Conservation (phyloP, 2,329 filamentous ascomycete species). For the Curvularia lunata region DNA sequence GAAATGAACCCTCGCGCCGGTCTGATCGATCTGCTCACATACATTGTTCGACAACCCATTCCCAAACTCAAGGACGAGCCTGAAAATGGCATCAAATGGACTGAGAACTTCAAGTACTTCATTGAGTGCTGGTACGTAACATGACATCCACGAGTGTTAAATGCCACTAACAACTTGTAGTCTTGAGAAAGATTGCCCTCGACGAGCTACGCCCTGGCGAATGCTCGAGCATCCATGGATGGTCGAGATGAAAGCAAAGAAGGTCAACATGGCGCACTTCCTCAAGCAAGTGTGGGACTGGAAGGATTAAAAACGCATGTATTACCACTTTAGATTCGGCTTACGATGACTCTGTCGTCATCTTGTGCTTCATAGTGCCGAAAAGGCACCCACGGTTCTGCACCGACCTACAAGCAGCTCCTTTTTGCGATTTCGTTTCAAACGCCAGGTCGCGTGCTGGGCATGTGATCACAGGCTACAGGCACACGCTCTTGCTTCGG, state of each 20-base stretch:
- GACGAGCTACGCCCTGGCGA: constrained; percentile 93
- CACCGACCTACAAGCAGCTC: constrained; percentile 19
- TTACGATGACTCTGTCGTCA: background rate
- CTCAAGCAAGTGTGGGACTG: constrained; percentile 96
- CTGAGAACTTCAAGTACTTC: constrained; percentile 97
- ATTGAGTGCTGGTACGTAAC: constrained; percentile 94
- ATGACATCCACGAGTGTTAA: background rate
- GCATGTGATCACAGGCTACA: constrained; percentile 34
- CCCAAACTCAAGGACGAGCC: constrained; percentile 96
- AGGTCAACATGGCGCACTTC: constrained; percentile 97
- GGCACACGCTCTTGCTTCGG: constrained; percentile 14
- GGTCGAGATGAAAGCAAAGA: constrained; percentile 92
- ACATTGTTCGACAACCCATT: constrained; percentile 94
- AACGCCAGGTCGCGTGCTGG: constrained; percentile 42
- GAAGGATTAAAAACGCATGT: constrained; percentile 65
- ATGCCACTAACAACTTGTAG: constrained; percentile 58
- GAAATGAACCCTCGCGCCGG: constrained; percentile 94
- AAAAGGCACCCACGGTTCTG: constrained; percentile 19
- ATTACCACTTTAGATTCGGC: constrained; percentile 3
- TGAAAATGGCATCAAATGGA: constrained; percentile 88
- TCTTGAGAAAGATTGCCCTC: constrained; percentile 87
- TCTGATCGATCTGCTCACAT: constrained; percentile 92
- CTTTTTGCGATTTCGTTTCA: constrained; percentile 9
- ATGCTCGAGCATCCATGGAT: constrained; percentile 99
- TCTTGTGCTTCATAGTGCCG: constrained; percentile 14